These are phyloP conservation scores for Plasmodium gonderi DNA, from an alignment of 169 alveolate species.

Conservation along the genomic window DNA sequence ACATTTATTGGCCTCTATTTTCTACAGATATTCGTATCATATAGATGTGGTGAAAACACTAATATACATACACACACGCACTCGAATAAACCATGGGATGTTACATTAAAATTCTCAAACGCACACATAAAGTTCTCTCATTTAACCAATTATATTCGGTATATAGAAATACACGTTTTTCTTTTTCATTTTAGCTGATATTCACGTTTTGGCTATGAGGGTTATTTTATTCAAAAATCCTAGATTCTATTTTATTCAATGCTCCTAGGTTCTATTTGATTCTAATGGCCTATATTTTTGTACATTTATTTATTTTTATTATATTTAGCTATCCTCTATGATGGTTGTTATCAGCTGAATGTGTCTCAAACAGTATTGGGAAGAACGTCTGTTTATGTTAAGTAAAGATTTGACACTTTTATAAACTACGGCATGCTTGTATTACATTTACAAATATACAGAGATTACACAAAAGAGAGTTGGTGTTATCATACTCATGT, in stretches of 20 bases:
- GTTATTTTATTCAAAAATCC: background rate
- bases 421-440: background rate
- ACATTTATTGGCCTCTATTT: background rate
- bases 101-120: too few relatives aligned
- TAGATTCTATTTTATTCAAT: background rate
- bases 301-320: background rate
- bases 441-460: background rate
- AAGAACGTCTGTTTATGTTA: background rate
- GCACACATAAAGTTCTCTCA: background rate
- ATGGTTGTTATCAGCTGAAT: background rate
- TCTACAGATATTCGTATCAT: background rate
- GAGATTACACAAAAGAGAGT: too few relatives aligned
- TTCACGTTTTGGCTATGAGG: background rate
- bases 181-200: conserved; percentile 10
- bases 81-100: too few relatives aligned
- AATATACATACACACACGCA: background rate
- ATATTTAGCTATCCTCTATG: background rate
- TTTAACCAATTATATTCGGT: conserved; percentile 73
- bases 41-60: background rate
- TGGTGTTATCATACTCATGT: too few relatives aligned
- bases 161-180: conserved; percentile 44
- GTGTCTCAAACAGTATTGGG: background rate
- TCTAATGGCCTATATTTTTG: background rate
- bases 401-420: background rate
- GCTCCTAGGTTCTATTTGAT: too few relatives aligned